A percentile compares a stretch with the other conserved stretches of the same genome.
Conservation (phyloP, 192 early-diverging fungal species). For the Entomortierella lignicola region DNA sequence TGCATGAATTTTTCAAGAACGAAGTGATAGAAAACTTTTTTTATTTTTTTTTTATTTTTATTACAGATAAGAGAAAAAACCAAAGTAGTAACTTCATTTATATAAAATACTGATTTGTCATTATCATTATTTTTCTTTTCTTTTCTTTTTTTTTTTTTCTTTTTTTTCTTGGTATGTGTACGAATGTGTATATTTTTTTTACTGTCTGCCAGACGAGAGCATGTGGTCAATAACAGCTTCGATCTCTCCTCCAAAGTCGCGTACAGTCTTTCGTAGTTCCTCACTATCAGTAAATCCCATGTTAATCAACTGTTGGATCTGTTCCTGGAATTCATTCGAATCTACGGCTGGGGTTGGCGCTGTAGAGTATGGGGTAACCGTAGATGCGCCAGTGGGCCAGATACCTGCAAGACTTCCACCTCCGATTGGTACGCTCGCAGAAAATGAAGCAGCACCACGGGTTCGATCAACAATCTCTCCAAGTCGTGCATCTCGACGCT, state of each 20-base stretch:
- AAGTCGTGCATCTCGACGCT: conserved; percentile 10
- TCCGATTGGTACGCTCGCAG: no score
- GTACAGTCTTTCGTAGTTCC: conserved; percentile 24
- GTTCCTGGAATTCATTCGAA: conserved; percentile 14
- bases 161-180: no score
- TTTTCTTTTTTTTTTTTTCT: no score
- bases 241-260: conserved; percentile 45
- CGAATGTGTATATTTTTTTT: no score
- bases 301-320: conserved; percentile 21
- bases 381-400: conserved; percentile 18
- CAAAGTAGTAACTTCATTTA: no score
- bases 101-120: no score
- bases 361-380: not conserved
- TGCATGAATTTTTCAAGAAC: no score
- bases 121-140: no score
- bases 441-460: not conserved
- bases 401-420: conserved; percentile 40
- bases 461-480: conserved; percentile 8
- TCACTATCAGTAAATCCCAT: conserved; percentile 41
- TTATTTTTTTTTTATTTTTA: no score
- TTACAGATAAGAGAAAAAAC: no score
- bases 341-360: not conserved
- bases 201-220: no score
- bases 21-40: no score
- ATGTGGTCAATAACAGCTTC: conserved; percentile 38